Evolutionary conservation across 2,329 filamentous ascomycete species (phyloP).

Genomic region (Ascochyta clinopodiicola): DNA sequence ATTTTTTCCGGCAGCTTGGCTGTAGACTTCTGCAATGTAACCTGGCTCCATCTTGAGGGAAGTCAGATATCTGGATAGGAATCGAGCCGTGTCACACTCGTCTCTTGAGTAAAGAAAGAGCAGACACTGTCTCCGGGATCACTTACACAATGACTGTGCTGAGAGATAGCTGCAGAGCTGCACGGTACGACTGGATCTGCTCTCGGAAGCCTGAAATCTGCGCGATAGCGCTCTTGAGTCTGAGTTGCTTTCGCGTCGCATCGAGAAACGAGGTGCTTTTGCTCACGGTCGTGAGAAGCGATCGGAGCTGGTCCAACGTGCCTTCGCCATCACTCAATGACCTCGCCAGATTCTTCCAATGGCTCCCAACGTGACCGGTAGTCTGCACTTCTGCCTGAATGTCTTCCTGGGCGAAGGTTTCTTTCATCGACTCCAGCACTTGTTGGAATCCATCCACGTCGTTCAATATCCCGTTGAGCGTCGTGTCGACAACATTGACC

Average conservation of each 20-base stretch:
- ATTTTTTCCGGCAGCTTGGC: slow-evolving; percentile 29
- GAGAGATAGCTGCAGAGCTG: slow-evolving; percentile 30
- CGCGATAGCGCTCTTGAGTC: slow-evolving; percentile 24
- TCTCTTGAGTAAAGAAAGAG: neutral
- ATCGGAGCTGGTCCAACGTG: slow-evolving; percentile 23
- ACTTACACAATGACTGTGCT: slow-evolving; percentile 35
- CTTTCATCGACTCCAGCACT: slow-evolving; percentile 32
- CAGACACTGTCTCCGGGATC: neutral
- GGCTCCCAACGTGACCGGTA: slow-evolving; percentile 30
- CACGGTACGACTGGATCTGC: slow-evolving; percentile 31
- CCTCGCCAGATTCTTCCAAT: slow-evolving; percentile 32
- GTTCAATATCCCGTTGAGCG: slow-evolving; percentile 26
- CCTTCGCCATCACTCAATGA: slow-evolving; percentile 29
- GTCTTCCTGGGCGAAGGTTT: slow-evolving; percentile 30
- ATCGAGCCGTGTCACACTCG: neutral
- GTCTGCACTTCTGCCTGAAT: slow-evolving; percentile 21
- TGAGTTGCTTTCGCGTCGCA: slow-evolving; percentile 25
- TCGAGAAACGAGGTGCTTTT: slow-evolving; percentile 27
- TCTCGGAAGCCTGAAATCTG: slow-evolving; percentile 27
- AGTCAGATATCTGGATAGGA: neutral
- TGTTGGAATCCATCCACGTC: slow-evolving; percentile 30
- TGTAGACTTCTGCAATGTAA: slow-evolving; percentile 29
- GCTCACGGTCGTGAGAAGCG: slow-evolving; percentile 23
- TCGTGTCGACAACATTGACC: slow-evolving; percentile 27
- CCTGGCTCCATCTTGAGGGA: slow-evolving; percentile 28